Evolutionary conservation across 179 eudicot species (phyloP), one percentile per base, ranked within the genome.

Genomic region (Corrigiola litoralis): DNA sequence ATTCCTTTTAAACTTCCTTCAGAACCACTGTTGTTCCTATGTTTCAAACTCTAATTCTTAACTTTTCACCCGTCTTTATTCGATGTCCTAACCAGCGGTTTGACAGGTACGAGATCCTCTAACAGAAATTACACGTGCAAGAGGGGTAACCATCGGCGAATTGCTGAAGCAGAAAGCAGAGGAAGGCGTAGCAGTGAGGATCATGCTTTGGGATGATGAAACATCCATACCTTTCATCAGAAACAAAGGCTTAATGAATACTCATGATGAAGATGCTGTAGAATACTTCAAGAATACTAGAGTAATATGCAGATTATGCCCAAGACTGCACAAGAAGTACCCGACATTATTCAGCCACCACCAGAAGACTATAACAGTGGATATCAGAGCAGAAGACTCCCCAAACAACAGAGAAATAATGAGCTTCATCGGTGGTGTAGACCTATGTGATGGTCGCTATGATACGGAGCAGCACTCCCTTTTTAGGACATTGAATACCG

Each of bases 371-470:
- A 72, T 88, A 45, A 81, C 86, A 1, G 72, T 81, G 36, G 99
- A 91, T 66, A 69, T 82, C 10, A 67, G 69, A 31, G 78, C 46
- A 23, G 46, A 63, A 14, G 75, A 64, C 10, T 68, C 84, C 37
- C 81, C 89, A 29, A 75, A 77, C 53, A 81, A 65, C 33, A 74
- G 90, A 42, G 96, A 86, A 71, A 80, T 91, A 61, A 83, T 48
- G 77, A 94, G 99, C 77, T 94, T 86, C 36, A 46, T 94, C 17
- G 97, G 96, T 6, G 97, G 97, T 4, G 77, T 90, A 46, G 99
- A 90, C 70, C 90, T 94, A n/a, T 85, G 92, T 59, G 88, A 91
- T 61, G 99, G 99, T 17, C 79, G 96, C 32, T 94, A 94, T 8
- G 99, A 94, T 40, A 91, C 96, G 1, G 86, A 85, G 65, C 78